A percentile compares a stretch with the other conserved stretches of the same genome.
These are phyloP conservation scores for Nitzschia palea DNA, from an alignment of 108 stramenopile genomes.

Conservation along the genomic window DNA sequence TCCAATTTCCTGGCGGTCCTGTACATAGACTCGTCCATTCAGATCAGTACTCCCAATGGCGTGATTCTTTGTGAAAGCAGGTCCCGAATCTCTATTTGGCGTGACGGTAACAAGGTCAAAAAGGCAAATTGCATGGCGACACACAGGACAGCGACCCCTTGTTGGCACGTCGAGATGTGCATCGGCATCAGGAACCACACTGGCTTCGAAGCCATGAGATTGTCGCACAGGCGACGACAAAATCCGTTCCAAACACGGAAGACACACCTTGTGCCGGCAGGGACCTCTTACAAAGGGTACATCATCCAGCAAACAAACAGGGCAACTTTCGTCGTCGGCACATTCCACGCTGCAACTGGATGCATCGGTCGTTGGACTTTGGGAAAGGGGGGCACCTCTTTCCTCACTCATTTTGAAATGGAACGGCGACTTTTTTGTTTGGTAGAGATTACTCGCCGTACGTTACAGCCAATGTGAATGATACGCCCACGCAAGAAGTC, in stretches of 20 bases:
- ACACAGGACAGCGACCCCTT: conserved; percentile 44
- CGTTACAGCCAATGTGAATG: no score
- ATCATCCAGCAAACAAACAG: conserved; percentile 14
- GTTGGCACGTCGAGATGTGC: conserved; percentile 30
- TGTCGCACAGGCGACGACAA: conserved; percentile 3
- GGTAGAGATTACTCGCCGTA: no score
- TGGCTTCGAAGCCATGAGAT: not conserved
- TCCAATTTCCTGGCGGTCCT: not conserved
- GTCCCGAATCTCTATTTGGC: not conserved
- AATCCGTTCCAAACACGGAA: conserved; percentile 24
- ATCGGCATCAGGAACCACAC: not conserved
- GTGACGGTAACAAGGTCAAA: conserved; percentile 22
- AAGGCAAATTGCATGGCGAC: conserved; percentile 22
- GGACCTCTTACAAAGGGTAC: not conserved
- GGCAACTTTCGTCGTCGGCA: conserved; percentile 11
- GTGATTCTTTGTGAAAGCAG: not conserved
- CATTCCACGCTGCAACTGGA: no score
- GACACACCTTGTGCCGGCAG: conserved; percentile 23
- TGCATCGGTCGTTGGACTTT: no score
- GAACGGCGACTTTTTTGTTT: no score
- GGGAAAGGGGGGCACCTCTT: no score
- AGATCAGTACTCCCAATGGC: not conserved
- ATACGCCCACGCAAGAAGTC: no score
- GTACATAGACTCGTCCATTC: not conserved
- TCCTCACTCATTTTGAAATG: no score